Base-by-base conservation (phyloP, 257 asterid genomes). In the Dorcoceras hygrometricum region DNA sequence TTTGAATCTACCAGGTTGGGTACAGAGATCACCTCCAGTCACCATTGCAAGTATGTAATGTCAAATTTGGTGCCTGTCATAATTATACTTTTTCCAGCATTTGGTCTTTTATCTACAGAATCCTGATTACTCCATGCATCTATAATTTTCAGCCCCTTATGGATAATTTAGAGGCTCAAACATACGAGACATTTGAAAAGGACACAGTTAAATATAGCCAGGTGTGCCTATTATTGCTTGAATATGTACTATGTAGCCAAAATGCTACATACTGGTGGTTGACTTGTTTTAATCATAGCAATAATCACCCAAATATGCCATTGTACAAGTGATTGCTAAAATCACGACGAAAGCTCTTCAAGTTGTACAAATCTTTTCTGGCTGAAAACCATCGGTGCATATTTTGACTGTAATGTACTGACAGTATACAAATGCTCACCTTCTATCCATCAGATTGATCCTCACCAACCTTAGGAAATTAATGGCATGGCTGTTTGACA, bases 151-250 rank as follows among this genome's bases (percentile, higher is more conserved):
- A 94, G 99, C 99, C 99, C 73, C 99, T 94, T 65, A 94, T 94
- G 99, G 99, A 94, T 78, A 94, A 94, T 81, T 78, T 94, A 82
- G 99, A 94, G 89, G 97, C 97, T 57, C 97, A 94, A 79, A 94
- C 99, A 36, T 94, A 94, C 66, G 99, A 94, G 81, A 94, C 87
- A 59, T 94, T 94, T 79, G 99, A 94, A 76, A 94, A 86, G 82
- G 99, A 94, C 76, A 87, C 96, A 0, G 84, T 79, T 24, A 90
- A 94, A 77, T 94, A 94, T 75, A 78, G 82, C 67, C 99, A 94
- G 96, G 99, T 94, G 76, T 5, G 26, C 54, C 48, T 16, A 22
- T 75, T 14, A 55, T 11, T 58, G 22, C 14, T 23, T 6, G 23
- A 19, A 25, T 46, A 48, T 6, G 55, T 61, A 19, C 22, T 46